Conservation (phyloP, 1,284 basidiomycete genomes). For the Puccinia novopanici region DNA sequence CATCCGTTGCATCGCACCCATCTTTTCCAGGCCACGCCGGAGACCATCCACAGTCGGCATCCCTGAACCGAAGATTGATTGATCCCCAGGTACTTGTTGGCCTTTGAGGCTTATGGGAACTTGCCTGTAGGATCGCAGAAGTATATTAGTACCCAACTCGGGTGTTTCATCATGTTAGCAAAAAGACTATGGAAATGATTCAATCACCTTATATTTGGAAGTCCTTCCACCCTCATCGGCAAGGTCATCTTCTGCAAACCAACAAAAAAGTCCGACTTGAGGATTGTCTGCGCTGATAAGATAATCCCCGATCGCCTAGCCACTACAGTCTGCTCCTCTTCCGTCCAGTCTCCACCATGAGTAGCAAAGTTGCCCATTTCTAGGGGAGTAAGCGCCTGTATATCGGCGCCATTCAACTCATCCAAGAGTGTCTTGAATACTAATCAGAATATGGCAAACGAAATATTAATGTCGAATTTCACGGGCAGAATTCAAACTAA, state of each 20-base stretch:
- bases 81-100: conserved; percentile 14
- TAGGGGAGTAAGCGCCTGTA: conserved; percentile 80
- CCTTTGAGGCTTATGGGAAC: conserved; percentile 42
- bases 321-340: conserved; percentile 63
- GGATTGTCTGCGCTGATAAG: conserved; percentile 85
- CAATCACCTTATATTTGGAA: conserved; percentile 50
- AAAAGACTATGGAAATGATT: background rate
- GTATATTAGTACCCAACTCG: background rate
- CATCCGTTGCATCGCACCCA: conserved; percentile 74
- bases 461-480: background rate
- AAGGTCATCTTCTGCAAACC: conserved; percentile 85
- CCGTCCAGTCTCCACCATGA: conserved; percentile 49
- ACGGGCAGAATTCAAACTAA: background rate
- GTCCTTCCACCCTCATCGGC: conserved; percentile 57
- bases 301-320: conserved; percentile 81
- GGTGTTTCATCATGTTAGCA: background rate
- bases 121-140: conserved; percentile 31
- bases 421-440: conserved; percentile 96
- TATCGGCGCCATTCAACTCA: conserved; percentile 77
- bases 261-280: conserved; percentile 69
- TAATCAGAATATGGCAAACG: conserved; percentile 54
- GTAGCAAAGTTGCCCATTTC: conserved; percentile 70
- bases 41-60: conserved; percentile 64
- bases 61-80: conserved; percentile 43
- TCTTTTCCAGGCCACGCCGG: conserved; percentile 75